Evolutionary conservation across 495 filamentous ascomycete species (phyloP), one percentile per base, ranked within the genome.

Genomic region (Hypoxylon lenormandii): DNA sequence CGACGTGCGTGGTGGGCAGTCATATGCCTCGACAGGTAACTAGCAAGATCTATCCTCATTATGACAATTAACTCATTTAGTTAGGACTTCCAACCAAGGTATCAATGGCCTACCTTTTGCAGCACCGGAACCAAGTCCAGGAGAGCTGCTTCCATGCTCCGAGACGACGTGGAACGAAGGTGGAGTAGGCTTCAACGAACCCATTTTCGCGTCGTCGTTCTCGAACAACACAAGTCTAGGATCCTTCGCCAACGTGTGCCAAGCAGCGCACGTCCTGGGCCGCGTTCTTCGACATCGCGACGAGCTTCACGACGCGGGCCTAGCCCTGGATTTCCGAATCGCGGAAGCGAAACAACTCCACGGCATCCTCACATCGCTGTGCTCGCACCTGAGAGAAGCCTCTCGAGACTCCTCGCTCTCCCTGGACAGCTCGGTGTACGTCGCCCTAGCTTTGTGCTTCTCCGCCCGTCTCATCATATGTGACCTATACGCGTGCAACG

Each of bases 171-270:
- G 70, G 70, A 50, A 70, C 23, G 55, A 63, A 33, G 70, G 70
- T 1, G 65, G 50, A 38, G 37, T 73, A 26, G 70, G 61, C 21
- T 65, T 65, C 13, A 73, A 63, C 19, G 66, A 73, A 21, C 70
- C 70, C 19, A 21, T 73, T 38, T 73, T 70, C 23, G 58, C 66
- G 3, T 36, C 70, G 1, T 66, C 61, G 10, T 73, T 73, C 52
- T 70, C 70, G 0, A 62, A 52, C 12, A 65, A 70, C 21, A 63
- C 66, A 10, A 60, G 66, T 26, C 15, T 73, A 16, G 70, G 70
- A 1, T 67, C 71, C 21, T 82, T 81, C 66, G 76, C 79, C 21
- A 74, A 80, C 26, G 62, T 81, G 2, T 82, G 80, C 54, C 81
- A 84, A 64, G 79, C 80, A 26, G 77, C 73, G 3, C 68, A 77